phyloP scores from a whole-genome alignment of 2,329 filamentous ascomycete genomes.

The Byssoonygena ceratinophila region DNA sequence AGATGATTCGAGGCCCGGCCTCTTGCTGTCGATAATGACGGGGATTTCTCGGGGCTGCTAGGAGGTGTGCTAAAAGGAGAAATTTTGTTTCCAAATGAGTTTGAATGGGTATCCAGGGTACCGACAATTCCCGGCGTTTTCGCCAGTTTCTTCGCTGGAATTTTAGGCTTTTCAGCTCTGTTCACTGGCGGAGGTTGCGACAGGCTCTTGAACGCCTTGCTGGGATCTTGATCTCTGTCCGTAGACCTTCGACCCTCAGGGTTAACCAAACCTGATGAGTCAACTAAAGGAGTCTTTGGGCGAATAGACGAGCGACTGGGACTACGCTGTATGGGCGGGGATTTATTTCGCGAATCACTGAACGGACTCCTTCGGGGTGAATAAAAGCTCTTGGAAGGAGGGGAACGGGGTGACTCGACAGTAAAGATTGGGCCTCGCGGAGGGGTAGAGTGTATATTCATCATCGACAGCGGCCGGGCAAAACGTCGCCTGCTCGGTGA shows the following conservation, averaged over 20 bases:
- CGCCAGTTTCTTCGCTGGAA: constrained; percentile 41
- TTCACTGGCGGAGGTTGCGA: constrained; percentile 64
- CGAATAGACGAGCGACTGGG: constrained; percentile 19
- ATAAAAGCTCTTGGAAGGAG: constrained; percentile 21
- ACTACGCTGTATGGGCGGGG: neutral
- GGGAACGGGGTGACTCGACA: constrained; percentile 37
- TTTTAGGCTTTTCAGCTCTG: constrained; percentile 65
- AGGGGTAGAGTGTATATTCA: constrained; percentile 34
- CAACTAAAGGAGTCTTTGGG: constrained; percentile 26
- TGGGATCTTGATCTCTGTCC: constrained; percentile 16
- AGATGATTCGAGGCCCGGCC: constrained; percentile 1
- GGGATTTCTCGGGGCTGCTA: constrained; percentile 53
- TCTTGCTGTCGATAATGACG: constrained; percentile 1
- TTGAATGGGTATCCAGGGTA: constrained; percentile 23
- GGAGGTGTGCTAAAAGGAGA: constrained; percentile 86
- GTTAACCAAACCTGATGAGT: constrained; percentile 45
- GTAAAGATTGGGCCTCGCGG: constrained; percentile 35
- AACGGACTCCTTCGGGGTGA: constrained; percentile 11
- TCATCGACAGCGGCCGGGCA: constrained; percentile 42
- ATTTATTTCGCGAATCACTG: neutral
- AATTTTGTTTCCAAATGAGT: constrained; percentile 37
- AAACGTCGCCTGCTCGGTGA: constrained; percentile 52
- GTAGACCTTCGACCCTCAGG: neutral
- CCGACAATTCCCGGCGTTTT: constrained; percentile 34
- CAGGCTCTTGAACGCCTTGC: constrained; percentile 29